Percentiles rank a stretch among this genome's conserved stretches.
Evolutionary conservation across 441 rosid genomes (phyloP).

Genomic region (Omphalea diandra): DNA sequence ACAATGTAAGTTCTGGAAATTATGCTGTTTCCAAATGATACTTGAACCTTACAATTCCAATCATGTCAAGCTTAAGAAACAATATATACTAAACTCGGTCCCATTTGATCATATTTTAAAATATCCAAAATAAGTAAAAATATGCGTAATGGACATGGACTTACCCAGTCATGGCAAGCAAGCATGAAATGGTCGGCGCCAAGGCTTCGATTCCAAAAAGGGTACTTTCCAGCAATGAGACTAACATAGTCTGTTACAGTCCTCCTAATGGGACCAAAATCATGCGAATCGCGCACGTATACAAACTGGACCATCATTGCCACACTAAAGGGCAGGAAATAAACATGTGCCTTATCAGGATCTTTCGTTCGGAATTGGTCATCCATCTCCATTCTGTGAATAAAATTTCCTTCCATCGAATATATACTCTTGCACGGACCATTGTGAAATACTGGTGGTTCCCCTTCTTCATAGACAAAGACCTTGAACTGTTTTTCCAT

Average conservation of each 20-base stretch:
- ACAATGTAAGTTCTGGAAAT: too few species aligned
- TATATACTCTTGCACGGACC: conserved; percentile 96
- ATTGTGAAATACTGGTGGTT: conserved; percentile 80
- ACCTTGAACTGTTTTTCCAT: conserved; percentile 86
- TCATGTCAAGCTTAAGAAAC: background rate
- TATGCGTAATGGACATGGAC: background rate
- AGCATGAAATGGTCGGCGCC: conserved; percentile 91
- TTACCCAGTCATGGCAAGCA: conserved; percentile 94
- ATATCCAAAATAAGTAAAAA: background rate
- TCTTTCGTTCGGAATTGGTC: conserved; percentile 50
- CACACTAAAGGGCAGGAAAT: conserved; percentile 76
- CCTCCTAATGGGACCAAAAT: conserved; percentile 58
- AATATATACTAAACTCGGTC: background rate
- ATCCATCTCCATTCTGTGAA: conserved; percentile 56
- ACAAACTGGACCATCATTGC: conserved; percentile 76
- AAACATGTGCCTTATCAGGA: conserved; percentile 70
- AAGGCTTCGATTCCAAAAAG: conserved; percentile 79
- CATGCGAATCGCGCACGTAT: conserved; percentile 59
- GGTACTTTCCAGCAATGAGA: conserved; percentile 53
- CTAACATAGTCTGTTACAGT: conserved; percentile 64
- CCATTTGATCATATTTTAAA: background rate
- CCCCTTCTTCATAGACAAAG: conserved; percentile 79
- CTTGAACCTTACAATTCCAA: background rate
- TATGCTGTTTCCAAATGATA: too few species aligned
- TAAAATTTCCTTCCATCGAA: conserved; percentile 87